Conservation (phyloP, 164 flowering plant genomes). For the Cinnamomum micranthum region DNA sequence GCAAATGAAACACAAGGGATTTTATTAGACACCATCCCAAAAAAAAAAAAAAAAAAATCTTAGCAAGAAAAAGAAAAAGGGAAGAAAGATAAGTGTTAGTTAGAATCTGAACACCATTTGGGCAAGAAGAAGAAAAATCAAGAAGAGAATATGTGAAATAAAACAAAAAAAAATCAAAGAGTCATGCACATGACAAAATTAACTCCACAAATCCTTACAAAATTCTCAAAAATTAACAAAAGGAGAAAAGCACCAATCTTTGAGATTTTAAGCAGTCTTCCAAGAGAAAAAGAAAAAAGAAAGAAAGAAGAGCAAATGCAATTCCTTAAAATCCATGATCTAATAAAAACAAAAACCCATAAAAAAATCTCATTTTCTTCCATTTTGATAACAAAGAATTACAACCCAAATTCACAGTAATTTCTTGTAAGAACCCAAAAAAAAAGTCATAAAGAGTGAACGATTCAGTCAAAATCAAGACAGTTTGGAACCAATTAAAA, state of each 20-base stretch:
- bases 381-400: no score
- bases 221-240: neutral
- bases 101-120: no score
- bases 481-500: neutral
- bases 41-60: no score
- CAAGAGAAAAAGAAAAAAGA: neutral
- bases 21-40: no score
- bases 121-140: no score
- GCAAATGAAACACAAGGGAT: no score
- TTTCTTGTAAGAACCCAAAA: no score
- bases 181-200: neutral
- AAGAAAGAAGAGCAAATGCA: neutral
- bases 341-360: neutral
- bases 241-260: neutral
- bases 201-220: neutral
- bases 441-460: no score
- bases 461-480: neutral
- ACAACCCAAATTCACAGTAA: neutral
- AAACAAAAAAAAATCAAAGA: neutral
- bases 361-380: neutral
- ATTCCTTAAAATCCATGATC: neutral
- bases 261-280: neutral
- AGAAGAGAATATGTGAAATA: no score
- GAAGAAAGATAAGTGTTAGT: no score
- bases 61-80: no score